Conservation (phyloP, 2,329 filamentous ascomycete genomes). For the Ceratocystis papillata region DNA sequence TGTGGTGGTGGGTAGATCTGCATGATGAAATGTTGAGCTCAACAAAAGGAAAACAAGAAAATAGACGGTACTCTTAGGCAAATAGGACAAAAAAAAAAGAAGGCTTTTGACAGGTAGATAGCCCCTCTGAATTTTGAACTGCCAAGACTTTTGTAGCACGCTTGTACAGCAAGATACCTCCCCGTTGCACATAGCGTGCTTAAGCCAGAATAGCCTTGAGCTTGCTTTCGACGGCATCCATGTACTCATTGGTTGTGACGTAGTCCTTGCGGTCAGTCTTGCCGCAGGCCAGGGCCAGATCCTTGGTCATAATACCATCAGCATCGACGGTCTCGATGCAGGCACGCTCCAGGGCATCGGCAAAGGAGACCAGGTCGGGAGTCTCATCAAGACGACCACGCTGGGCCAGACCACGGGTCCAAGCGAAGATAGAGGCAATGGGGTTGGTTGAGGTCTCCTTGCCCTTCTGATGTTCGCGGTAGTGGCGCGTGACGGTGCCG, state of each 20-base stretch:
- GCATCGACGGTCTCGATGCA: slow-evolving; percentile 89
- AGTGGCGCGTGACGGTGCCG: slow-evolving; percentile 96
- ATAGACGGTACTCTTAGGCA: not conserved
- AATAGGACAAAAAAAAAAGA: not conserved
- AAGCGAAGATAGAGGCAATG: slow-evolving; percentile 97
- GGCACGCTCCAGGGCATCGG: slow-evolving; percentile 81
- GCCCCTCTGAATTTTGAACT: no score
- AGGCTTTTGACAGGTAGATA: not conserved
- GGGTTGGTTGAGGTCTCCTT: slow-evolving; percentile 96
- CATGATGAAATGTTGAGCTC: slow-evolving; percentile 1
- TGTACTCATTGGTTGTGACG: slow-evolving; percentile 85
- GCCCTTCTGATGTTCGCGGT: slow-evolving; percentile 97
- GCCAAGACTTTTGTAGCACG: not conserved
- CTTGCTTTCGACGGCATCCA: slow-evolving; percentile 82
- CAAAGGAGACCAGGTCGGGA: slow-evolving; percentile 84
- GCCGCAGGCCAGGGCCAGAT: slow-evolving; percentile 87
- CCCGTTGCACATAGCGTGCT: not conserved
- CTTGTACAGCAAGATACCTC: not conserved
- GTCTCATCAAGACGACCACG: slow-evolving; percentile 86
- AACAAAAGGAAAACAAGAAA: not conserved
- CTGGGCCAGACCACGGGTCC: slow-evolving; percentile 89
- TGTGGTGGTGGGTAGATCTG: not conserved
- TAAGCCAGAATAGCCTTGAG: slow-evolving; percentile 59
- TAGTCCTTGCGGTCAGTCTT: slow-evolving; percentile 75
- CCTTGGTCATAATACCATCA: slow-evolving; percentile 98